Evolutionary conservation across 345 rosid genomes (phyloP).

Genomic region (Ceriops tagal): DNA sequence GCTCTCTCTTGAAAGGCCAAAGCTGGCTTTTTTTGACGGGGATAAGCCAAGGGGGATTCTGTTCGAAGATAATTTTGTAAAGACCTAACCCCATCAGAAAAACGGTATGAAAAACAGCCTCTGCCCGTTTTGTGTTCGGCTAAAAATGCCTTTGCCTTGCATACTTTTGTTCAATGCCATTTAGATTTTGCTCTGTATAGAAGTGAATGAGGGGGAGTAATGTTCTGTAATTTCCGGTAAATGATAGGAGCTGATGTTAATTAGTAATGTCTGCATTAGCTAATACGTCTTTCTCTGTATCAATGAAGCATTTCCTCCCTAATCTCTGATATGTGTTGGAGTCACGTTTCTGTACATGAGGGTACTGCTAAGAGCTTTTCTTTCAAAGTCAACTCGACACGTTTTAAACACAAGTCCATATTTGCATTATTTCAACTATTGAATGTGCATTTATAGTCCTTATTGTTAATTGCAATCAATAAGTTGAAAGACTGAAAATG

Average conservation of each 20-base stretch:
- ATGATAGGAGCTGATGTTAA: conserved; percentile 17
- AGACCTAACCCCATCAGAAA: not conserved
- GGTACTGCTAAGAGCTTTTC: too few species aligned
- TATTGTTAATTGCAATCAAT: too few species aligned
- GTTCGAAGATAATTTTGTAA: conserved; percentile 24
- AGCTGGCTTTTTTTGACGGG: conserved; percentile 40
- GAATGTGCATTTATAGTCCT: too few species aligned
- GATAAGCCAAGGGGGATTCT: conserved; percentile 41
- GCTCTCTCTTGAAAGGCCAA: conserved; percentile 45
- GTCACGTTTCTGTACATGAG: not conserved
- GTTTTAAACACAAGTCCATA: too few species aligned
- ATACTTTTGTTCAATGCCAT: conserved; percentile 18
- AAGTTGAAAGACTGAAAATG: too few species aligned
- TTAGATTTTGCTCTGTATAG: conserved; percentile 45
- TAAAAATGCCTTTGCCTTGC: not conserved
- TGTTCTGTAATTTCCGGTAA: conserved; percentile 30
- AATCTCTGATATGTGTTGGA: not conserved
- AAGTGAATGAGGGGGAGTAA: conserved; percentile 28
- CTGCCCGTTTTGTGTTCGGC: conserved; percentile 2
- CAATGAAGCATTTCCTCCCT: conserved; percentile 14
- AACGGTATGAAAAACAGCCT: conserved; percentile 10
- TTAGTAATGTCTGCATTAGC: not conserved
- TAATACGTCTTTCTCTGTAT: conserved; percentile 6
- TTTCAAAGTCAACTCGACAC: too few species aligned
- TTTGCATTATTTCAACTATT: too few species aligned